These are phyloP conservation scores for Chaetomium olivaceum DNA, from an alignment of 2,329 filamentous ascomycete genomes.

Conservation along the genomic window DNA sequence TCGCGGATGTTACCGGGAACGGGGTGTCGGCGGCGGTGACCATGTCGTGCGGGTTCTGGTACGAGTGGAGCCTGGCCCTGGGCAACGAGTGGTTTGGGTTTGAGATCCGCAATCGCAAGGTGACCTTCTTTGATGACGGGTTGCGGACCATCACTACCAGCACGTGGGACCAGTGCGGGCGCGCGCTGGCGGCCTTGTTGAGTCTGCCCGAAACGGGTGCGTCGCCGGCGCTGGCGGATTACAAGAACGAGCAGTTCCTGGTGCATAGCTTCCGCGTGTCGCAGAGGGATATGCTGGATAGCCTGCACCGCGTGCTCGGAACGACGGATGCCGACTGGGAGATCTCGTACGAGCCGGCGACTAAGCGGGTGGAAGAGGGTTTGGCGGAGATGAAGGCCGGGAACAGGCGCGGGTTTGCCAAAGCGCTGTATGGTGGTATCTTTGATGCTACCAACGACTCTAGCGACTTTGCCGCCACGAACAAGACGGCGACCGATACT, in stretches of 20 bases:
- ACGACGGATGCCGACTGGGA: conserved; percentile 62
- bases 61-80: conserved; percentile 50
- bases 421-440: conserved; percentile 55
- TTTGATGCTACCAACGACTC: conserved; percentile 50
- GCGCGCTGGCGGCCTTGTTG: conserved; percentile 45
- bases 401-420: conserved; percentile 33
- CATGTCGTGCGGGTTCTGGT: conserved; percentile 52
- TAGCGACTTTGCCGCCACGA: conserved; percentile 44
- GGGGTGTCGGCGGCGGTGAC: conserved; percentile 38
- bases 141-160: conserved; percentile 56
- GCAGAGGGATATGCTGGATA: conserved; percentile 66
- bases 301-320: conserved; percentile 58
- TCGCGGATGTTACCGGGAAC: conserved; percentile 43
- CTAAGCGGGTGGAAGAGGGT: conserved; percentile 52
- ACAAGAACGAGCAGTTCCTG: conserved; percentile 49
- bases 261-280: conserved; percentile 58
- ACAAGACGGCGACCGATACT: conserved; percentile 54
- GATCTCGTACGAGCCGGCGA: conserved; percentile 49
- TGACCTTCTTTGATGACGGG: conserved; percentile 55
- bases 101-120: conserved; percentile 22
- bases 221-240: conserved; percentile 24
- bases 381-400: conserved; percentile 46
- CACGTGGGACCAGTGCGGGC: conserved; percentile 58
- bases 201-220: conserved; percentile 39
- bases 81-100: conserved; percentile 33